Conservation (phyloP, 768 basidiomycete genomes). For the Tephrocybe sp. region DNA sequence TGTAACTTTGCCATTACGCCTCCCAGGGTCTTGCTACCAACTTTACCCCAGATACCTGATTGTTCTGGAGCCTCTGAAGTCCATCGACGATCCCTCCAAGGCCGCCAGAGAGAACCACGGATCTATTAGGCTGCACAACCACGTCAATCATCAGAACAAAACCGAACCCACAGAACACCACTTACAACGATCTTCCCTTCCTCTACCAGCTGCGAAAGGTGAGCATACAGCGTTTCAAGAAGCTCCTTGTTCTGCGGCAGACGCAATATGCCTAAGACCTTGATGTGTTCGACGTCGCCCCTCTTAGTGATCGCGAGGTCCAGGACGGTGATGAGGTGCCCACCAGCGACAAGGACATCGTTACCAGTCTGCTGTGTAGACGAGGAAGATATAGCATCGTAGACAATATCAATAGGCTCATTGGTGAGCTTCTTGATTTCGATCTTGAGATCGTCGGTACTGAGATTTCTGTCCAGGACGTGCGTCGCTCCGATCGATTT, state of each 20-base stretch:
- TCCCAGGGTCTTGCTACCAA: slow-evolving; percentile 37
- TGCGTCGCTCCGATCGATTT: slow-evolving; percentile 37
- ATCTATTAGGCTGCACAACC: slow-evolving; percentile 38
- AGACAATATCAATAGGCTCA: slow-evolving; percentile 22
- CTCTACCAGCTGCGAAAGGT: slow-evolving; percentile 23
- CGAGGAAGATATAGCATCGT: slow-evolving; percentile 23
- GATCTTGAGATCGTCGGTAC: slow-evolving; percentile 15
- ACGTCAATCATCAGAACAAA: background rate
- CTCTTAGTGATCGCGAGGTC: slow-evolving; percentile 32
- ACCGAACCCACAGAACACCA: background rate
- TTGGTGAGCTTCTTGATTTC: slow-evolving; percentile 24
- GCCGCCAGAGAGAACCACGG: slow-evolving; percentile 41
- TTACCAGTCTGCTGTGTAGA: slow-evolving; percentile 24
- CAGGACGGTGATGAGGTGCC: slow-evolving; percentile 34
- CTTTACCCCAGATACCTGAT: slow-evolving; percentile 44
- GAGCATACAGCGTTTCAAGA: slow-evolving; percentile 12
- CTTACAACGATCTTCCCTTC: slow-evolving; percentile 29
- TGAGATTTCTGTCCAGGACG: slow-evolving; percentile 30
- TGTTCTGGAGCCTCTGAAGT: slow-evolving; percentile 38
- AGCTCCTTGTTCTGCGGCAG: slow-evolving; percentile 17
- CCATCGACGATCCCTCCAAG: slow-evolving; percentile 41
- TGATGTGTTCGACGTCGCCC: slow-evolving; percentile 20
- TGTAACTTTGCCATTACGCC: background rate
- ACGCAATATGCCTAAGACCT: slow-evolving; percentile 21
- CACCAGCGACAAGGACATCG: slow-evolving; percentile 32